phyloP scores from a whole-genome alignment of 164 flowering plant genomes.

The Tinospora cordifolia region DNA sequence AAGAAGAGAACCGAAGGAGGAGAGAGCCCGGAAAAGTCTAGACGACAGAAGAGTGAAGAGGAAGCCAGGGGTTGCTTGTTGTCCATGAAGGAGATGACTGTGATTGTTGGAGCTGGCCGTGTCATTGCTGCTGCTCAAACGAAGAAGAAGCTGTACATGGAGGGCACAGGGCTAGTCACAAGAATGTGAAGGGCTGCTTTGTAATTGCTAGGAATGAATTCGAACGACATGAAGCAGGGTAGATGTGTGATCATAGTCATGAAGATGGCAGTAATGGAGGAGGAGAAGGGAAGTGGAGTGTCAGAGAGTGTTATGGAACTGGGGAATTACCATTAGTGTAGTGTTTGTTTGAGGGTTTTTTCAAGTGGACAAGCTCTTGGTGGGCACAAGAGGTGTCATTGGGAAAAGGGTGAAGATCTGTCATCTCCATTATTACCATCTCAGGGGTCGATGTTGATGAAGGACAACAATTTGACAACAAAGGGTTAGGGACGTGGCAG shows the following conservation, averaged over 20 bases:
- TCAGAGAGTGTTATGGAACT: slow-evolving; percentile 11
- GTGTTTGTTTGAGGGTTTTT: slow-evolving; percentile 60
- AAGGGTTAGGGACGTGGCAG: slow-evolving; percentile 10
- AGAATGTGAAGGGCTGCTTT: slow-evolving; percentile 77
- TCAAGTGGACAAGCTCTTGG: slow-evolving; percentile 81
- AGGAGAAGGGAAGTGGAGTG: slow-evolving; percentile 14
- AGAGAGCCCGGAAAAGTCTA: too few species aligned
- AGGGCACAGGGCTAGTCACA: slow-evolving; percentile 70
- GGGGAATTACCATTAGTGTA: slow-evolving; percentile 38
- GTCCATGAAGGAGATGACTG: too few species aligned
- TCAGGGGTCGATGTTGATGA: neutral
- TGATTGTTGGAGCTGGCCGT: too few species aligned
- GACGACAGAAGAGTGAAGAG: too few species aligned
- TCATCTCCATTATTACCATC: neutral
- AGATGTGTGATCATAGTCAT: neutral
- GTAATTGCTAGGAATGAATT: slow-evolving; percentile 36
- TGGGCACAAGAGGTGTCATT: slow-evolving; percentile 83
- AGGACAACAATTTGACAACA: neutral
- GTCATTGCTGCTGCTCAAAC: too few species aligned
- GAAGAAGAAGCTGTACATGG: too few species aligned
- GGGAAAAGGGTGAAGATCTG: slow-evolving; percentile 50
- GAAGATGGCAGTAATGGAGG: slow-evolving; percentile 1
- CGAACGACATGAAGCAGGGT: neutral
- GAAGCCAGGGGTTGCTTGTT: too few species aligned
- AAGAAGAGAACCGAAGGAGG: too few species aligned